Evolutionary conservation across 208 protist species (phyloP), one percentile per base, ranked within the genome.

Genomic region (Wallacemonas sp.): DNA sequence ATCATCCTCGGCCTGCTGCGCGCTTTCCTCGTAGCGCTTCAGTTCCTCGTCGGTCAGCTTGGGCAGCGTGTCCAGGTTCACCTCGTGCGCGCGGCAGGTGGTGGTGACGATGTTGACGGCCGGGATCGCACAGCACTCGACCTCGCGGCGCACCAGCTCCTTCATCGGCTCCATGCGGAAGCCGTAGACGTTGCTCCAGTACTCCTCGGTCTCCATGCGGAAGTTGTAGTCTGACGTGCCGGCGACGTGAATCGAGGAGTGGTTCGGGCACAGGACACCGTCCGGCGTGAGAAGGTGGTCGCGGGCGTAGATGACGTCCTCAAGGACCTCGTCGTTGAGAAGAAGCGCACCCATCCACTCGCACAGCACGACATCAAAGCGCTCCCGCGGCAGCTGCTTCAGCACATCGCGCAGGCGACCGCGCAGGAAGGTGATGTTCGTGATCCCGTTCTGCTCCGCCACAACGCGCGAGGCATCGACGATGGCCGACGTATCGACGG

Each of bases 171-270:
- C 75, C 93, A 97, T 97, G 26, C 46, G 68, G 61, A 96, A 97
- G n/a, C 93, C 93, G 61, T 97, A 97, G 11, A 97, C 90, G 68
- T 97, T 97, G 63, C 81, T 87, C 93, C 93, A 97, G 64, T 84
- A 97, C 36, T 94, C 88, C 61, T 93, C 82, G 46, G 88, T 92
- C 70, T 94, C 81, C 12, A 93, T 73, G 52, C 88, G 72, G 65
- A 95, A 97, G 19, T 74, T 27, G 66, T 94, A 94, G 76, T 97
- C 93, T 23, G 76, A 87, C 17, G 94, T 85, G 33, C 88, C 88
- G 23, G 70, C 81, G 70, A 96, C 78, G 82, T 97, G 87, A 33
- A 97, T 75, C 11, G 90, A 90, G 32, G 85, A 80, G 36, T 70
- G 66, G 76, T 93, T 82, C 1, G 93, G 93, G 78, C 89, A 95